Percentiles rank a stretch among this genome's conserved stretches.
Evolutionary conservation across 495 filamentous ascomycete genomes (phyloP).

Genomic region (Neurospora sp.): DNA sequence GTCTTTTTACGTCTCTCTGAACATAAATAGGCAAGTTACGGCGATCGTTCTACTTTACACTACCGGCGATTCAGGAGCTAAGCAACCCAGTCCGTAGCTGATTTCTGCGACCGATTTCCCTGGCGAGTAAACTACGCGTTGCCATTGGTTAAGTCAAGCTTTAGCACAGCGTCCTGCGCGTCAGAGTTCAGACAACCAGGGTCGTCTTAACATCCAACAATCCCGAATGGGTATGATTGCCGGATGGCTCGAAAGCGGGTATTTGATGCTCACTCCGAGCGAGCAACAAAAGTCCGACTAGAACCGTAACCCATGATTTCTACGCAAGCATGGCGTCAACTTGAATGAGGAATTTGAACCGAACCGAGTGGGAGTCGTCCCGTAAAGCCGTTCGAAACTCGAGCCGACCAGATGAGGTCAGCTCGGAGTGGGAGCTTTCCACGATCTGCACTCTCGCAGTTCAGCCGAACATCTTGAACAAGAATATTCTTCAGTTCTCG

Average conservation of each 20-base stretch:
- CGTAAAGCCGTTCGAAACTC: neutral
- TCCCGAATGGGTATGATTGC: neutral
- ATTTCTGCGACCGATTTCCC: neutral
- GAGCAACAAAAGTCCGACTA: neutral
- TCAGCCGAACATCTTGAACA: neutral
- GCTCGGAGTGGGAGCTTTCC: neutral
- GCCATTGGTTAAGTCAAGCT: neutral
- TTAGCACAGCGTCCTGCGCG: neutral
- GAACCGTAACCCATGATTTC: neutral
- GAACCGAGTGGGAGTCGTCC: neutral
- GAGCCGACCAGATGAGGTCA: neutral
- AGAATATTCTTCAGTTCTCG: neutral
- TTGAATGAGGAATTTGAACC: neutral
- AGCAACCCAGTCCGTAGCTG: neutral
- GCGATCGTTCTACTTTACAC: neutral
- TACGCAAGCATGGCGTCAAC: neutral
- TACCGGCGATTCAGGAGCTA: neutral
- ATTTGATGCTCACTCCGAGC: neutral
- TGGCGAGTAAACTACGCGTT: neutral
- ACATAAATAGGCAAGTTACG: neutral
- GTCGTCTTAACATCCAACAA: neutral
- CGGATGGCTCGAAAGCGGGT: neutral
- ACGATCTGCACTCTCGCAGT: neutral
- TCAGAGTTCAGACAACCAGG: neutral
- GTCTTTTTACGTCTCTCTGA: neutral